These are phyloP conservation scores for Apiotrichum sp. DNA, from an alignment of 1,284 basidiomycete species.

Conservation along the genomic window DNA sequence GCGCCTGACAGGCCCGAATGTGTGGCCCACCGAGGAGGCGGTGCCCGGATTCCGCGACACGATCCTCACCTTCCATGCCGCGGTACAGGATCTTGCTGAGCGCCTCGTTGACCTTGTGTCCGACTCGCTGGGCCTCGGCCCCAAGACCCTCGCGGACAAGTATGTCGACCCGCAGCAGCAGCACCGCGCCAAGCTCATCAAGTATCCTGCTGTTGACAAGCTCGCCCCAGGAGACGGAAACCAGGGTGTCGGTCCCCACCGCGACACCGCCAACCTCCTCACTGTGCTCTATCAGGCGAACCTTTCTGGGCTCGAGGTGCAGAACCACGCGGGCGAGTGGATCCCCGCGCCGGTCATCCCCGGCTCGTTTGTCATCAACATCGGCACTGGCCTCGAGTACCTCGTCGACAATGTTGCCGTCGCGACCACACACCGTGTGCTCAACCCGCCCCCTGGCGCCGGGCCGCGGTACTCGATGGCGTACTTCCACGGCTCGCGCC, in stretches of 20 bases:
- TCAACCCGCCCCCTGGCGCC: constrained; percentile 59
- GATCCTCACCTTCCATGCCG: constrained; percentile 6
- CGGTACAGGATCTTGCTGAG: constrained; percentile 7
- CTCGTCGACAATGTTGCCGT: constrained; percentile 87
- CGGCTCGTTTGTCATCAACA: constrained; percentile 64
- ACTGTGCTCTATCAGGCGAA: constrained; percentile 63
- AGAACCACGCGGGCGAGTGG: constrained; percentile 60
- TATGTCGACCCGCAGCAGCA: constrained; percentile 10
- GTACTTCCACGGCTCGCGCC: constrained; percentile 44
- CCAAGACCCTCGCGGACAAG: constrained; percentile 7
- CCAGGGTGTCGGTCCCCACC: constrained; percentile 19
- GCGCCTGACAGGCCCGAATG: constrained; percentile 16
- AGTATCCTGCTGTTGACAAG: constrained; percentile 16
- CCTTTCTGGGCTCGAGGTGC: constrained; percentile 57
- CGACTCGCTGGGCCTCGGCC: constrained; percentile 12
- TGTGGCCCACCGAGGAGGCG: constrained; percentile 5
- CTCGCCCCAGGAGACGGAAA: constrained; percentile 11
- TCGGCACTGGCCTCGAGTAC: constrained; percentile 79
- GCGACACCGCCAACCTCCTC: constrained; percentile 41
- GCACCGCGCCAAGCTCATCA: constrained; percentile 21
- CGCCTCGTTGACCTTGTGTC: constrained; percentile 9
- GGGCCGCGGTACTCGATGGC: constrained; percentile 72
- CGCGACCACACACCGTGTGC: constrained; percentile 74
- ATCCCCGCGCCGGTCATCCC: constrained; percentile 59
- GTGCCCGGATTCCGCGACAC: constrained; percentile 9